Base-by-base conservation (phyloP, 1,284 basidiomycete genomes). In the Sporisorium exsertum region DNA sequence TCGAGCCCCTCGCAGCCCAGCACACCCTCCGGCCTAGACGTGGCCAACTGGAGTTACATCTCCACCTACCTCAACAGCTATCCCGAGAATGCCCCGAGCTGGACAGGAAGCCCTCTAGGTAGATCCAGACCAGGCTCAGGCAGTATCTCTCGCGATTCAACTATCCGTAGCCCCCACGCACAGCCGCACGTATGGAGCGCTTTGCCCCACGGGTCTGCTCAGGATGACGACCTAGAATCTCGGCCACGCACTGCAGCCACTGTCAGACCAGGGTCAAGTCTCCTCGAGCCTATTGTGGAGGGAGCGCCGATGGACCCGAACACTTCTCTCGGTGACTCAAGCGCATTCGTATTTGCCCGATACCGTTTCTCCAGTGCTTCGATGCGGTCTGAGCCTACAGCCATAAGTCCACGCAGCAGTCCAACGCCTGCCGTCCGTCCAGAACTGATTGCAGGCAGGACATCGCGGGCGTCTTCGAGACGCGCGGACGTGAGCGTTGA, bases 201-300 rank as follows among this genome's bases (percentile, higher is more conserved):
- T 15, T 22, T 32, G 33, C 32, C 32, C 15, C 32, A 8, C 12
- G 15, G 6, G 27, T 50, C 29, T 22, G 8, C 29, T 37, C 24
- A 42, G 26, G 52, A 63, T 7, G 40, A 24, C 8, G 60, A 29
- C 18, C 9, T 3, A 3, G 8, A 46, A 5, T 18, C 40, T 10
- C 27, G 32, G 5, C 18, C 46, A 7, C 10, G 10, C 32, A 61
- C 50, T 3, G 50, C 59, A 3, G 33, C 55, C 3, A 55, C 66
- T 0, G 33, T 53, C 2, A 29, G 60, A 29, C 60, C 60, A 2
- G 50, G n/a, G 3, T 68, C 66, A 2, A 45, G 37, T 15, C 45
- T 46, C 1, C 56, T 68, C 5, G 58, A 63, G 8, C 52, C 66
- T 1, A 68, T 68, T 22, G 20, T 55, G 16, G 66, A 68, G 40